phyloP scores from a whole-genome alignment of 768 basidiomycete species.

The Tulasnella sp. region DNA sequence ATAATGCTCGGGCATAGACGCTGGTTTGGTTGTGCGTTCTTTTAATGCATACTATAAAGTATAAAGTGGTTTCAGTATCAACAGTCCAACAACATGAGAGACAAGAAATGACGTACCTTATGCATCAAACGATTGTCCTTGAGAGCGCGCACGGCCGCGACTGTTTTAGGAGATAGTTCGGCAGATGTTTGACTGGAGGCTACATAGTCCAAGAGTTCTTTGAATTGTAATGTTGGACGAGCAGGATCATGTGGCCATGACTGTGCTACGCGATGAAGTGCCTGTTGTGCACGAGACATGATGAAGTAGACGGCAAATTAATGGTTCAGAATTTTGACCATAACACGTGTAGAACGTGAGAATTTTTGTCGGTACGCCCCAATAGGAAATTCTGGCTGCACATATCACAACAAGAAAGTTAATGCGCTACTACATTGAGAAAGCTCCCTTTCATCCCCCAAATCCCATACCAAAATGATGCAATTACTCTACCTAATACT shows the following conservation, averaged over 20 bases:
- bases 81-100: neutral
- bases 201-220: conserved; percentile 1
- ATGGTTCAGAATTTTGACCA: no score
- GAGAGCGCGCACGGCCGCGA: neutral
- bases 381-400: no score
- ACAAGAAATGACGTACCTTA: neutral
- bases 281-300: neutral
- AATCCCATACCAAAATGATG: no score
- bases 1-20: conserved; percentile 9
- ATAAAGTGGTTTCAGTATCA: neutral
- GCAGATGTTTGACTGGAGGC: neutral
- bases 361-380: no score
- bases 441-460: no score
- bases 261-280: neutral
- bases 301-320: no score
- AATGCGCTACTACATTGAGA: no score
- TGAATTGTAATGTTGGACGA: conserved; percentile 1
- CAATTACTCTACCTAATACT: no score
- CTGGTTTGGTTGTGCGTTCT: neutral
- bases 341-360: no score
- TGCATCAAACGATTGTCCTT: conserved; percentile 1
- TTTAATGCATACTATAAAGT: neutral
- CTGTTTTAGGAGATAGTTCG: neutral
- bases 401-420: no score
- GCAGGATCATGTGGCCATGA: conserved; percentile 4